Percentiles rank a stretch among this genome's conserved stretches.
These are phyloP conservation scores for Thelephora aurantiotincta DNA, from an alignment of 768 basidiomycete genomes.

Conservation along the genomic window DNA sequence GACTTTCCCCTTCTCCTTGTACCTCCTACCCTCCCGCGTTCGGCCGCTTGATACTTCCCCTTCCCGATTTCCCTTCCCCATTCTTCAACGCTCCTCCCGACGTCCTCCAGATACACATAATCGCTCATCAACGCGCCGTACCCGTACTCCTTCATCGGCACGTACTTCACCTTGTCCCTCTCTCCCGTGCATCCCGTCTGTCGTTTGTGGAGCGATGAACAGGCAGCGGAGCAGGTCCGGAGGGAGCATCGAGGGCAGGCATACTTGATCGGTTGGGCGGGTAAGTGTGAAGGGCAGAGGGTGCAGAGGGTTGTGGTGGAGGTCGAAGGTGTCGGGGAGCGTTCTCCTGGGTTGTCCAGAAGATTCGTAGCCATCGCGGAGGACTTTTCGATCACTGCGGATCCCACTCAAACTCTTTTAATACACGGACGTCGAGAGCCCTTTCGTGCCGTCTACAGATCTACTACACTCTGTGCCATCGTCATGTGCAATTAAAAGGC, in stretches of 20 bases:
- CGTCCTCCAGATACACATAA: conserved; percentile 75
- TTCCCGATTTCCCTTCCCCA: conserved; percentile 61
- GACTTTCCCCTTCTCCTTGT: conserved; percentile 18
- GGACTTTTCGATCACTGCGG: no score
- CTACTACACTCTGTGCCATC: no score
- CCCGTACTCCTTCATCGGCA: conserved; percentile 72
- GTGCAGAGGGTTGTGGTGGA: conserved; percentile 11
- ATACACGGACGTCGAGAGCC: no score
- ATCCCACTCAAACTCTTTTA: no score
- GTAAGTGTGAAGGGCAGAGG: conserved; percentile 35
- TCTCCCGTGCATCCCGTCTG: conserved; percentile 46
- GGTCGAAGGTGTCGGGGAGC: conserved; percentile 6
- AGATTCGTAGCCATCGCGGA: not conserved
- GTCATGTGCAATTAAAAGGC: no score
- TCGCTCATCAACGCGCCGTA: conserved; percentile 87
- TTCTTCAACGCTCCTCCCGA: conserved; percentile 57
- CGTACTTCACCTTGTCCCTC: conserved; percentile 58
- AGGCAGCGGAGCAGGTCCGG: conserved; percentile 62
- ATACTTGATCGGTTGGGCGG: conserved; percentile 38
- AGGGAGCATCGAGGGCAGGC: conserved; percentile 65
- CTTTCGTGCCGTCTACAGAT: no score
- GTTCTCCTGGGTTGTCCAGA: not conserved
- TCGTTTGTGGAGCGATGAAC: conserved; percentile 57
- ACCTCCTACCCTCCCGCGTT: not conserved
- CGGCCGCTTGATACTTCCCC: conserved; percentile 35